Percentiles rank a stretch among this genome's conserved stretches.
phyloP scores from a whole-genome alignment of 768 basidiomycete genomes.

The Boletus edulis region DNA sequence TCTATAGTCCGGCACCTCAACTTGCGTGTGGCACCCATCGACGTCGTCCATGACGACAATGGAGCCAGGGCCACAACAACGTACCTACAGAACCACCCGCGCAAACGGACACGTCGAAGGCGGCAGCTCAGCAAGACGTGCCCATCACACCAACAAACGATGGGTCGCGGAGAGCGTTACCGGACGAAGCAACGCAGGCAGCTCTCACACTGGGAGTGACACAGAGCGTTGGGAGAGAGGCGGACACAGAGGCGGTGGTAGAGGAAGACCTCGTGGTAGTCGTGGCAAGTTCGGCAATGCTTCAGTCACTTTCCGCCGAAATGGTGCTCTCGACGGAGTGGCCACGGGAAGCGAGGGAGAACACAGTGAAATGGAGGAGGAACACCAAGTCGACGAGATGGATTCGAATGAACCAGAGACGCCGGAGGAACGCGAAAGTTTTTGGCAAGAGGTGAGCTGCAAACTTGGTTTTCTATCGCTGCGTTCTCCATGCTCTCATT shows the following conservation, averaged over 20 bases:
- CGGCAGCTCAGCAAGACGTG: conserved; percentile 22
- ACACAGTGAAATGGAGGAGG: conserved; percentile 35
- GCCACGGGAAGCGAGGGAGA: conserved; percentile 34
- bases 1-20: not conserved
- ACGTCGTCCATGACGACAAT: conserved; percentile 20
- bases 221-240: conserved; percentile 64
- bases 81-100: conserved; percentile 19
- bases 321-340: conserved; percentile 28
- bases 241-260: conserved; percentile 50
- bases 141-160: conserved; percentile 54
- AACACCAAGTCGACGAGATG: conserved; percentile 24
- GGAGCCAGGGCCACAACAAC: conserved; percentile 25
- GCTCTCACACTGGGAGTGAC: conserved; percentile 40
- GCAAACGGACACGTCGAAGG: conserved; percentile 22
- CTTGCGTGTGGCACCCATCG: conserved; percentile 1
- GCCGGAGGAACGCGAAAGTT: conserved; percentile 62
- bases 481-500: conserved; percentile 21
- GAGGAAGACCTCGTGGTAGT: conserved; percentile 40
- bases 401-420: conserved; percentile 56
- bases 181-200: conserved; percentile 34
- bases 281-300: conserved; percentile 42
- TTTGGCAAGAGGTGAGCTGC: conserved; percentile 66
- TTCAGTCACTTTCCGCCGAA: conserved; percentile 35
- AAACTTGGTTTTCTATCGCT: conserved; percentile 7
- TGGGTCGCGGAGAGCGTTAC: conserved; percentile 49